phyloP scores from a whole-genome alignment of 257 asterid species.

The Petrea volubilis region DNA sequence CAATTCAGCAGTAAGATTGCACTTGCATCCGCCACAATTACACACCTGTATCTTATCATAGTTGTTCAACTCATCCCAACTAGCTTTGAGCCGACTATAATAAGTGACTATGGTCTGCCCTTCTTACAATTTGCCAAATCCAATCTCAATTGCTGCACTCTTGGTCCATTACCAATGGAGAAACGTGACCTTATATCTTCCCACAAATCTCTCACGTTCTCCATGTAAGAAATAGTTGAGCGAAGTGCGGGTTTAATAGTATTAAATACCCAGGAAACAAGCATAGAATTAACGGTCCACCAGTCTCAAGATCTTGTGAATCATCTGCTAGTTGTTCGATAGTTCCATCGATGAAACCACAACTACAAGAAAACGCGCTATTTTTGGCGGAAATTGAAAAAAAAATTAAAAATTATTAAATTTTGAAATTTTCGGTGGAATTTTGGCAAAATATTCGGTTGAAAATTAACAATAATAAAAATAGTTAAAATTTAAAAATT shows the following conservation, averaged over 20 bases:
- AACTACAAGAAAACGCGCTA: no score
- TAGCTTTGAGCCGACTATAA: background rate
- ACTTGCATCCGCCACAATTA: background rate
- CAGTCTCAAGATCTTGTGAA: background rate
- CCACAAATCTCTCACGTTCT: conserved; percentile 10
- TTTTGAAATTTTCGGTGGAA: no score
- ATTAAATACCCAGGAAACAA: conserved; percentile 29
- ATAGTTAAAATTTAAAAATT: no score
- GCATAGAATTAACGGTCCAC: conserved; percentile 19
- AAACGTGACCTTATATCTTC: background rate
- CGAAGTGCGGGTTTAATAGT: conserved; percentile 20
- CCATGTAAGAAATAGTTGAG: conserved; percentile 17
- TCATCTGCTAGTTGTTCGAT: background rate
- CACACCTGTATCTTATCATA: background rate
- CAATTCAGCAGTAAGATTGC: background rate
- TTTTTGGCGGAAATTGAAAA: no score
- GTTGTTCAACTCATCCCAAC: conserved; percentile 8
- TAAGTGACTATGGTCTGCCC: background rate
- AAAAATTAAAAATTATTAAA: no score
- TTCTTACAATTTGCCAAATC: background rate
- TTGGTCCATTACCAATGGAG: conserved; percentile 10
- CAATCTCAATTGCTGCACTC: background rate
- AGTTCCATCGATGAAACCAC: no score
- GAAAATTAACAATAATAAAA: no score
- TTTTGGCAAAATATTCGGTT: no score